These are phyloP conservation scores for Lachancea sp. DNA, from an alignment of 805 yeast species.

Conservation along the genomic window DNA sequence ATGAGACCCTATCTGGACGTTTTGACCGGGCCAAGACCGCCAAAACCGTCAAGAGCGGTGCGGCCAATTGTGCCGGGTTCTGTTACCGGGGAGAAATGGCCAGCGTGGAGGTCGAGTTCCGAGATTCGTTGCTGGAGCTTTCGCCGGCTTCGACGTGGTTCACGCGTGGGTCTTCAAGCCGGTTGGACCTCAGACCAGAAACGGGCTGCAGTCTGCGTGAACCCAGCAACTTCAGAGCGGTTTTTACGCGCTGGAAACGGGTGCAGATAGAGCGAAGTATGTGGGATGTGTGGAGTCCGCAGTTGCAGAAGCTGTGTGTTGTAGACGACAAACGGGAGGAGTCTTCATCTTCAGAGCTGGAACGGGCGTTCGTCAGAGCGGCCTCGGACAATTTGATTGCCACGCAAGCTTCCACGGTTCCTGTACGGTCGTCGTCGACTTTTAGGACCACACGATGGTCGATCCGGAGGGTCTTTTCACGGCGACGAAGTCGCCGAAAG, in stretches of 20 bases:
- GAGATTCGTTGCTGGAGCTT: constrained; percentile 6
- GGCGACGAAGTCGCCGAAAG: constrained; percentile 1
- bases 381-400: background rate
- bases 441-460: constrained; percentile 7
- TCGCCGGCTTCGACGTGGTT: constrained; percentile 11
- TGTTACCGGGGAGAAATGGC: constrained; percentile 1
- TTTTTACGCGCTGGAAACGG: constrained; percentile 13
- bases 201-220: background rate
- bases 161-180: constrained; percentile 3
- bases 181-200: background rate
- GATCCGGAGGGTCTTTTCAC: constrained; percentile 7
- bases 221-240: constrained; percentile 1
- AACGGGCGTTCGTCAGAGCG: background rate
- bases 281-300: constrained; percentile 32
- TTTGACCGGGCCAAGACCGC: constrained; percentile 1
- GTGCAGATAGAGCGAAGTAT: constrained; percentile 24
- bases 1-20: constrained; percentile 7
- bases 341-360: background rate
- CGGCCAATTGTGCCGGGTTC: background rate
- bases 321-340: background rate
- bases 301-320: background rate
- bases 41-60: constrained; percentile 1
- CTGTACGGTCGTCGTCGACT: constrained; percentile 1
- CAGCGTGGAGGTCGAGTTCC: constrained; percentile 4
- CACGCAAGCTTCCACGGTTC: background rate